Percentiles rank a stretch among this genome's conserved stretches.
phyloP scores from a whole-genome alignment of 1,284 basidiomycete genomes.

The Papiliotrema nemorosa region DNA sequence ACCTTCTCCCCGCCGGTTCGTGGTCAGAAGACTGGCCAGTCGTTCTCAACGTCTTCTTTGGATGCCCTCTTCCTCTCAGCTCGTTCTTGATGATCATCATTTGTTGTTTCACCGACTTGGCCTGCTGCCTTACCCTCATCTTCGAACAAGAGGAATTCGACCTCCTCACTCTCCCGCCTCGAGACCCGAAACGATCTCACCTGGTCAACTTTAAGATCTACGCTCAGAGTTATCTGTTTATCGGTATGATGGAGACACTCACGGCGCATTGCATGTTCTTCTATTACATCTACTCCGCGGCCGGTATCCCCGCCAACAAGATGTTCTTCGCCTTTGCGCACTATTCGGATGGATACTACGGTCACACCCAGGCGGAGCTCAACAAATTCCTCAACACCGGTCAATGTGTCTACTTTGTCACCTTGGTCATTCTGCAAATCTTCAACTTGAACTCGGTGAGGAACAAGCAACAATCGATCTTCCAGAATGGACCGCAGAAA shows the following conservation, averaged over 20 bases:
- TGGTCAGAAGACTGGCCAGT: slow-evolving; percentile 64
- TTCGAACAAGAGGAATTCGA: slow-evolving; percentile 56
- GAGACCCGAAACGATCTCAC: slow-evolving; percentile 62
- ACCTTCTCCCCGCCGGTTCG: slow-evolving; percentile 32
- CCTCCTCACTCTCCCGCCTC: slow-evolving; percentile 58
- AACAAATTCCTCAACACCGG: slow-evolving; percentile 48
- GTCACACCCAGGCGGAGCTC: slow-evolving; percentile 17
- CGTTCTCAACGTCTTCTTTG: slow-evolving; percentile 52
- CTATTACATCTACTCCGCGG: slow-evolving; percentile 52
- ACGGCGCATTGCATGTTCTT: slow-evolving; percentile 52
- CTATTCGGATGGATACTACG: slow-evolving; percentile 5
- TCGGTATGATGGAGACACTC: slow-evolving; percentile 54
- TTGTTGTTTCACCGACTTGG: slow-evolving; percentile 55
- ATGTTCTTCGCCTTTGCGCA: slow-evolving; percentile 7
- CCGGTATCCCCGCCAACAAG: slow-evolving; percentile 57
- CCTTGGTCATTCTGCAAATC: slow-evolving; percentile 63
- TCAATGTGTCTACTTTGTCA: slow-evolving; percentile 54
- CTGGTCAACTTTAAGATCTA: slow-evolving; percentile 50
- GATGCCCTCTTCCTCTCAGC: slow-evolving; percentile 52
- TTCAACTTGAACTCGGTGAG: slow-evolving; percentile 53
- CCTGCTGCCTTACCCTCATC: slow-evolving; percentile 55
- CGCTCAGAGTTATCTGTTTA: background rate
- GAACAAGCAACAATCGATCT: slow-evolving; percentile 53
- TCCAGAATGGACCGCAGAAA: slow-evolving; percentile 49
- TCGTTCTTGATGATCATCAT: slow-evolving; percentile 54